phyloP scores from a whole-genome alignment of 2,329 filamentous ascomycete species.

The Claviceps monticola region DNA sequence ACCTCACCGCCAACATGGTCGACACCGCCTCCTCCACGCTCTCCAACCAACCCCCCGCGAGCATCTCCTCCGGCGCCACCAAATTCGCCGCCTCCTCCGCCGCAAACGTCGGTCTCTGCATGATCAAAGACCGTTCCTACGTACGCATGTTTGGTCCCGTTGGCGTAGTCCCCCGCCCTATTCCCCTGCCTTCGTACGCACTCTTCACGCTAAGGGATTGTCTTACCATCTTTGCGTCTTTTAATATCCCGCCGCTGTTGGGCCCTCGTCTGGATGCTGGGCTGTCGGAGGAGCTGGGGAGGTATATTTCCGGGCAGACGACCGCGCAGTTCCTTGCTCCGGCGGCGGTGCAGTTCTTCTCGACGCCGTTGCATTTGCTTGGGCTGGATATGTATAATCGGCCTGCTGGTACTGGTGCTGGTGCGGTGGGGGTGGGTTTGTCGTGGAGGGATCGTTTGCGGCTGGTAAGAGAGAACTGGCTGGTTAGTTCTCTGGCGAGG shows the following conservation, averaged over 20 bases:
- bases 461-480: conserved; percentile 62
- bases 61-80: conserved; percentile 56
- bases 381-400: conserved; percentile 81
- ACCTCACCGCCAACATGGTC: conserved; percentile 74
- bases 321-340: conserved; percentile 71
- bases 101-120: conserved; percentile 74
- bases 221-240: conserved; percentile 80
- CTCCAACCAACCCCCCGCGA: conserved; percentile 38
- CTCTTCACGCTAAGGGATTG: conserved; percentile 76
- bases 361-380: conserved; percentile 72
- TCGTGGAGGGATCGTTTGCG: conserved; percentile 46
- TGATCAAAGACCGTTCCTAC: conserved; percentile 83
- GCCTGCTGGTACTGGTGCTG: conserved; percentile 17
- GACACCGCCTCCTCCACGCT: conserved; percentile 65
- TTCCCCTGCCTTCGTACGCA: conserved; percentile 57
- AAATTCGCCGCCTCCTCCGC: conserved; percentile 72
- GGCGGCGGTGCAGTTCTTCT: conserved; percentile 62
- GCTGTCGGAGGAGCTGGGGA: conserved; percentile 34
- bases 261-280: conserved; percentile 51
- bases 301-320: conserved; percentile 36
- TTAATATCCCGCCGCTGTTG: conserved; percentile 74
- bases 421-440: conserved; percentile 6
- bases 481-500: conserved; percentile 56
- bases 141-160: conserved; percentile 66
- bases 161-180: conserved; percentile 34